phyloP scores from a whole-genome alignment of 202 grass and related monocot genomes.

The Setaria viridis region DNA sequence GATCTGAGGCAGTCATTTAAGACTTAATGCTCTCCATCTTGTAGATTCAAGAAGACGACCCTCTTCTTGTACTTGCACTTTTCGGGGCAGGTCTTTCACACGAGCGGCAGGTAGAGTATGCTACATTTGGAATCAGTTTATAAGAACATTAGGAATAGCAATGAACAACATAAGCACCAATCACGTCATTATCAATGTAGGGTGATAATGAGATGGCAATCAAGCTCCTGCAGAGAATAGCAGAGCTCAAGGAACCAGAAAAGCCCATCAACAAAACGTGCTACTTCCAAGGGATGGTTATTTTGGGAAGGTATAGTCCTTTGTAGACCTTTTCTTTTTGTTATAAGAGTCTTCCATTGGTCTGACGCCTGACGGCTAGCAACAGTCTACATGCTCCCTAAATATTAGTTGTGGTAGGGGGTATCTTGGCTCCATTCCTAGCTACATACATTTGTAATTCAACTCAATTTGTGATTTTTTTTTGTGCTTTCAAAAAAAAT shows the following conservation, averaged over 20 bases:
- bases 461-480: constrained; percentile 1
- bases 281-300: constrained; percentile 65
- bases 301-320: constrained; percentile 69
- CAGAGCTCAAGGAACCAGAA: constrained; percentile 79
- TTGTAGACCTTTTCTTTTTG: constrained; percentile 24
- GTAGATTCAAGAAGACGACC: constrained; percentile 84
- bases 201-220: constrained; percentile 71
- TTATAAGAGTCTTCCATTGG: not conserved
- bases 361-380: not conserved
- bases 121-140: not conserved
- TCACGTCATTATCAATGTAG: constrained; percentile 46
- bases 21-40: constrained; percentile 37
- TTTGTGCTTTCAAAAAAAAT: too few species aligned
- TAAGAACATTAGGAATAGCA: constrained; percentile 21
- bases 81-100: constrained; percentile 69
- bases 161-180: not conserved
- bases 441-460: not conserved
- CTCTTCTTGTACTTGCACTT: constrained; percentile 77
- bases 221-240: constrained; percentile 72
- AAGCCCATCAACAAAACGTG: constrained; percentile 61
- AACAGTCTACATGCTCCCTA: not conserved
- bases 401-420: not conserved
- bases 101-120: constrained; percentile 58
- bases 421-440: not conserved
- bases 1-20: constrained; percentile 19